Percentiles rank a stretch among this genome's conserved stretches.
Evolutionary conservation across 768 basidiomycete species (phyloP).

Genomic region (Suillus bovinus): DNA sequence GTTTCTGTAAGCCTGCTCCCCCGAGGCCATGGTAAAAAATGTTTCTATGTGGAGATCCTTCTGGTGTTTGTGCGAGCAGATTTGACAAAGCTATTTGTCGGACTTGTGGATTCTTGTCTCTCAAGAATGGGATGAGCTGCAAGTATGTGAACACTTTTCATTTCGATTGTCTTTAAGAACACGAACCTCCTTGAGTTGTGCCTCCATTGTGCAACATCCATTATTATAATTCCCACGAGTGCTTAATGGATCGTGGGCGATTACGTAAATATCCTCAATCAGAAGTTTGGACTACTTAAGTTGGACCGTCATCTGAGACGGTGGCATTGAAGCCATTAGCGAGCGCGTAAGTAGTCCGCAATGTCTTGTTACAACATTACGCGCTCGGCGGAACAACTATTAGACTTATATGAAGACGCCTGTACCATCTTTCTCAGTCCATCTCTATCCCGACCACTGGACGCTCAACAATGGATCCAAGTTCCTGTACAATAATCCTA

Average conservation of each 20-base stretch:
- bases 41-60: constrained; percentile 65
- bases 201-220: constrained; percentile 29
- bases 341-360: constrained; percentile 2
- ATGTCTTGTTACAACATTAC: constrained; percentile 80
- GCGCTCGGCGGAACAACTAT: constrained; percentile 58
- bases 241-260: constrained; percentile 7
- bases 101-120: constrained; percentile 85
- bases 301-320: not conserved
- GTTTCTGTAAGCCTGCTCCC: constrained; percentile 54
- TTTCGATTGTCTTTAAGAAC: constrained; percentile 6
- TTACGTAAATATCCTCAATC: constrained; percentile 23
- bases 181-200: constrained; percentile 42
- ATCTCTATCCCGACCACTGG: constrained; percentile 81
- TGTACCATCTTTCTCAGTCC: constrained; percentile 76
- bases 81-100: constrained; percentile 85
- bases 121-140: constrained; percentile 82
- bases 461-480: constrained; percentile 78
- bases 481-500: constrained; percentile 78
- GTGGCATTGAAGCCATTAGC: constrained; percentile 7
- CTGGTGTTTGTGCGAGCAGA: constrained; percentile 76
- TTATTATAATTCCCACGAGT: constrained; percentile 22
- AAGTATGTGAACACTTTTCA: constrained; percentile 13
- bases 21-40: constrained; percentile 73
- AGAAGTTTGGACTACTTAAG: not conserved
- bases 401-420: constrained; percentile 55